A percentile compares a stretch with the other conserved stretches of the same genome.
phyloP scores from a whole-genome alignment of 805 yeast species.

The Cyberlindnera mrakii region DNA sequence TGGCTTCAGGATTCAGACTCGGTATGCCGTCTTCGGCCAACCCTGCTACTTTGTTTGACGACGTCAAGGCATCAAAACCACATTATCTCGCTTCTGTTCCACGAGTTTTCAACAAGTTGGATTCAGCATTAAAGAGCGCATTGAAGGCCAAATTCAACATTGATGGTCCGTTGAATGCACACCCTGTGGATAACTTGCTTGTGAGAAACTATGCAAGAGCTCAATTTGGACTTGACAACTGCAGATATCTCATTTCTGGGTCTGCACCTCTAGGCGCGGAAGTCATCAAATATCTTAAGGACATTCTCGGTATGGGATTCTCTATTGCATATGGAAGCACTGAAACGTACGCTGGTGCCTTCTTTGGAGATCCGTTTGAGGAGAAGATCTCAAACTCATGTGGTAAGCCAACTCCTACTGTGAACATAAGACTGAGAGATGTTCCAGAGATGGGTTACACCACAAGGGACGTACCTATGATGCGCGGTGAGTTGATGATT shows the following conservation, averaged over 20 bases:
- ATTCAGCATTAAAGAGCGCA: constrained; percentile 15
- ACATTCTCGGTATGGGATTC: constrained; percentile 43
- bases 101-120: constrained; percentile 53
- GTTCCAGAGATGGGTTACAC: constrained; percentile 54
- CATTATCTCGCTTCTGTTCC: constrained; percentile 51
- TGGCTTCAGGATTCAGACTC: constrained; percentile 36
- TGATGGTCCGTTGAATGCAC: constrained; percentile 1
- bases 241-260: constrained; percentile 38
- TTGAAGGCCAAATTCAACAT: constrained; percentile 1
- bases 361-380: constrained; percentile 38
- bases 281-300: constrained; percentile 52
- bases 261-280: constrained; percentile 66
- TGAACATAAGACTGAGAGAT: constrained; percentile 54
- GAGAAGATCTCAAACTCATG: constrained; percentile 34
- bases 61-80: constrained; percentile 47
- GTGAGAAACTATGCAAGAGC: constrained; percentile 30
- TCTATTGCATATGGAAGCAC: constrained; percentile 64
- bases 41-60: constrained; percentile 50
- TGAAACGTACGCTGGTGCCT: constrained; percentile 59
- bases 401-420: constrained; percentile 47
- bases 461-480: constrained; percentile 30
- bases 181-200: background rate
- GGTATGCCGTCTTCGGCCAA: constrained; percentile 36
- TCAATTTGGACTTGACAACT: constrained; percentile 39
- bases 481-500: constrained; percentile 54